A percentile compares a stretch with the other conserved stretches of the same genome.
Conservation (phyloP, 164 flowering plant genomes). For the Annona cherimola region DNA sequence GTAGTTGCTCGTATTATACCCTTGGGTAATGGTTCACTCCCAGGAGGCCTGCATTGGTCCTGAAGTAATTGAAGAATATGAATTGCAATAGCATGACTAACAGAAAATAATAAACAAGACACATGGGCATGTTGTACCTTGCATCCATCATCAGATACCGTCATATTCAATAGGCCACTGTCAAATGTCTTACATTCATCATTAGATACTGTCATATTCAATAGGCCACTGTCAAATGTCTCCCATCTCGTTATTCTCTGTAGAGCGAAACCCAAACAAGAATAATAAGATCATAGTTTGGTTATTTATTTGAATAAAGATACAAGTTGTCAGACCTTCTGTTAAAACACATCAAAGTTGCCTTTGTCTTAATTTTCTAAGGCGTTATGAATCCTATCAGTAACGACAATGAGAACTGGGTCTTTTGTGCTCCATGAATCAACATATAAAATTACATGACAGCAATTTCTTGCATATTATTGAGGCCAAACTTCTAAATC, state of each 20-base stretch:
- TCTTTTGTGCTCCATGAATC: background rate
- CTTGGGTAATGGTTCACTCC: conserved; percentile 72
- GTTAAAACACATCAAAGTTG: too few relatives aligned
- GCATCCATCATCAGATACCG: conserved; percentile 32
- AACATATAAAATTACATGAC: too few relatives aligned
- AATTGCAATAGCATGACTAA: background rate
- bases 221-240: conserved; percentile 10
- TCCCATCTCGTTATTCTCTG: conserved; percentile 53
- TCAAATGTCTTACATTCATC: conserved; percentile 40
- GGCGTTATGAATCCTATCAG: too few relatives aligned
- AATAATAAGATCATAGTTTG: too few relatives aligned
- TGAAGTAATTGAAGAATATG: conserved; percentile 16
- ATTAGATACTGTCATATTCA: conserved; percentile 19
- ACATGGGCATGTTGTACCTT: conserved; percentile 36
- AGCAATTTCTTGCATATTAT: too few relatives aligned
- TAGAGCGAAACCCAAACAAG: conserved; percentile 7
- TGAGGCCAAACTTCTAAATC: background rate
- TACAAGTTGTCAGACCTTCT: too few relatives aligned
- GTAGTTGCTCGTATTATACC: conserved; percentile 65
- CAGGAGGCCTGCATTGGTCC: conserved; percentile 56
- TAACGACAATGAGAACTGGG: too few relatives aligned
- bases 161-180: conserved; percentile 14
- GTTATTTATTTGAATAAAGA: too few relatives aligned
- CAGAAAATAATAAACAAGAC: background rate
- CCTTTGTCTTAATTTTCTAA: too few relatives aligned